Conservation (phyloP, 1,284 basidiomycete species). For the Filobasidium uniguttulatum region DNA sequence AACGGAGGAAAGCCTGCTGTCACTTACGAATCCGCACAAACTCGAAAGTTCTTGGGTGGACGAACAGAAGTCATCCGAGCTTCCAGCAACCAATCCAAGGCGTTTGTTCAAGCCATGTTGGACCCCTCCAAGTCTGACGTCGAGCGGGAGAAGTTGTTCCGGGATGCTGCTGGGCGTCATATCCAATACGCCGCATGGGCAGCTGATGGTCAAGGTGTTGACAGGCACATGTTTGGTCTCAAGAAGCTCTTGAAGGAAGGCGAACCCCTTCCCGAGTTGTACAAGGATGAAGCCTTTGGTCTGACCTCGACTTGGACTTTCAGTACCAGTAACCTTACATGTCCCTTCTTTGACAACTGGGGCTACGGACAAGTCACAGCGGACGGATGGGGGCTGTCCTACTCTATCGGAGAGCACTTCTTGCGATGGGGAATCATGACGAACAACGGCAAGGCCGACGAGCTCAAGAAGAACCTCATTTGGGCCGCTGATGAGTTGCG, state of each 20-base stretch:
- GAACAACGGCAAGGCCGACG: constrained; percentile 48
- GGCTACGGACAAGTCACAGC: constrained; percentile 57
- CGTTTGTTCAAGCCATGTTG: constrained; percentile 80
- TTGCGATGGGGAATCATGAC: constrained; percentile 90
- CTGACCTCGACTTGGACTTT: constrained; percentile 79
- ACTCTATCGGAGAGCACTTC: constrained; percentile 74
- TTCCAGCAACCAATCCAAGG: constrained; percentile 67
- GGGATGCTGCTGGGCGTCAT: constrained; percentile 65
- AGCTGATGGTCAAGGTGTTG: constrained; percentile 86
- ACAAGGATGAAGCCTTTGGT: constrained; percentile 59
- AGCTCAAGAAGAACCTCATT: constrained; percentile 56
- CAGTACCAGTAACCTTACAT: constrained; percentile 77
- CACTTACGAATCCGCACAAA: constrained; percentile 90
- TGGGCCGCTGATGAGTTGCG: constrained; percentile 66
- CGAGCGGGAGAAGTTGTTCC: constrained; percentile 57
- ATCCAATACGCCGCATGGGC: constrained; percentile 79
- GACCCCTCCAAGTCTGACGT: constrained; percentile 47
- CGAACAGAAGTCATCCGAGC: constrained; percentile 89
- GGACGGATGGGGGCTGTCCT: constrained; percentile 87
- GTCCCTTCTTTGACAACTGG: constrained; percentile 79
- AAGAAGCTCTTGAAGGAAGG: constrained; percentile 59
- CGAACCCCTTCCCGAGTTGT: constrained; percentile 64
- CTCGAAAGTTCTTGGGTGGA: constrained; percentile 78
- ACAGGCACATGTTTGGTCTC: constrained; percentile 86
- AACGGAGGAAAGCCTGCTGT: constrained; percentile 55